These are phyloP conservation scores for Cenchrus fungigraminus DNA, from an alignment of 176 grass and related monocot genomes.

Conservation along the genomic window DNA sequence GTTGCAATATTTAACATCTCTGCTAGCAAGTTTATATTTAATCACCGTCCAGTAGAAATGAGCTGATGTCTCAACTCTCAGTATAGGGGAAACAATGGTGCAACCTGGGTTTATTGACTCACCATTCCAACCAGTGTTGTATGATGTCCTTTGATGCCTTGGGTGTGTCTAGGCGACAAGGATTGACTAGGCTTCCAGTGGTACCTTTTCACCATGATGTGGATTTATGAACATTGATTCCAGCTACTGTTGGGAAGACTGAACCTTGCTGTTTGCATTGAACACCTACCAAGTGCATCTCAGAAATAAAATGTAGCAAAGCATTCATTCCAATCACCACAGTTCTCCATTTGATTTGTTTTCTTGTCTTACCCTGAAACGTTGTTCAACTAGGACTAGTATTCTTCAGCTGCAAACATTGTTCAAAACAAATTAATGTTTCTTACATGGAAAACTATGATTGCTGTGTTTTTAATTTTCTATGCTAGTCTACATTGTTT, in stretches of 20 bases:
- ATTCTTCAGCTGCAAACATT: background rate
- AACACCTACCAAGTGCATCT: background rate
- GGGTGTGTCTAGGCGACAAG: too few species aligned
- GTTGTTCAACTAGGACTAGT: background rate
- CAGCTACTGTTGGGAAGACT: conserved; percentile 4
- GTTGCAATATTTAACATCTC: background rate
- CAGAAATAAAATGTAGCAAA: background rate
- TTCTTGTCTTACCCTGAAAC: background rate
- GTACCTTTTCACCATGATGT: too few species aligned
- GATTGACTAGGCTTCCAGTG: too few species aligned
- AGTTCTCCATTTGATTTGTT: background rate
- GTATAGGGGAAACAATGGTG: background rate
- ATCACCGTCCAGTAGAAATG: conserved; percentile 7
- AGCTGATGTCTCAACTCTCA: background rate
- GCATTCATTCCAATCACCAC: background rate
- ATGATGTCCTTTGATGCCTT: background rate
- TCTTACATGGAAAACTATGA: background rate
- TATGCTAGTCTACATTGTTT: background rate
- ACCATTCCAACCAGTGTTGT: background rate
- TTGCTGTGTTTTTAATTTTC: background rate
- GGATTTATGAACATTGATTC: background rate
- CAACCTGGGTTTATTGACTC: background rate
- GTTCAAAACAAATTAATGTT: background rate
- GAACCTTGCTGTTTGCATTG: background rate
- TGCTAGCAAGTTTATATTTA: background rate